A percentile compares a stretch with the other conserved stretches of the same genome.
These are phyloP conservation scores for Ceratocystis colombiana DNA, from an alignment of 2,329 filamentous ascomycete genomes.

Conservation along the genomic window DNA sequence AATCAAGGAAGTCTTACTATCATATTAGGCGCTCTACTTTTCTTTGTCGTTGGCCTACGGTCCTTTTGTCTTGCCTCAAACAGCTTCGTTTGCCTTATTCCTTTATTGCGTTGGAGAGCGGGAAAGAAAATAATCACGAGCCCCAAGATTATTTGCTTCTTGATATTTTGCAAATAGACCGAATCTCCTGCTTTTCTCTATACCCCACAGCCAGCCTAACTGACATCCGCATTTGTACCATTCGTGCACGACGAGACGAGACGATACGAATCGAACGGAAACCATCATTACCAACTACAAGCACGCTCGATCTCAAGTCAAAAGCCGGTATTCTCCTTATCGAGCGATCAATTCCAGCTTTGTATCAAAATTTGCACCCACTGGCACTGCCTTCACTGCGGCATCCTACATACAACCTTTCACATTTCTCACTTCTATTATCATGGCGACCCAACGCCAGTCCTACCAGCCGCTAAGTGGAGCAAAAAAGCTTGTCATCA, in stretches of 20 bases:
- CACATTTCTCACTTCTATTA: background rate
- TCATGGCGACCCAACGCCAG: background rate
- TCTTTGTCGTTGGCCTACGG: background rate
- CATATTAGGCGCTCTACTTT: background rate
- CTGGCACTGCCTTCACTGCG: background rate
- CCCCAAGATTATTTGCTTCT: too few relatives aligned
- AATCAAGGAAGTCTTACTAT: too few relatives aligned
- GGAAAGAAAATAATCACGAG: too few relatives aligned
- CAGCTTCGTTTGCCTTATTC: too few relatives aligned
- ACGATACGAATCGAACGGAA: background rate
- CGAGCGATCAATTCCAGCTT: background rate
- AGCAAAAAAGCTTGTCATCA: slow-evolving; percentile 80
- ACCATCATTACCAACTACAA: background rate
- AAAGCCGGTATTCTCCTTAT: background rate
- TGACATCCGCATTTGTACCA: background rate
- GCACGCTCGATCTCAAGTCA: background rate
- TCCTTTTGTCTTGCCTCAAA: too few relatives aligned
- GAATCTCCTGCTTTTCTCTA: too few relatives aligned
- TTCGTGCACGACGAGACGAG: background rate
- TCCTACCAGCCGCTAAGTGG: slow-evolving; percentile 56
- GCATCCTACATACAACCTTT: background rate
- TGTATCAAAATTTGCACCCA: background rate
- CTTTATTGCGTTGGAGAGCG: too few relatives aligned
- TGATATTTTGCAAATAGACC: too few relatives aligned
- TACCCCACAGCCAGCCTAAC: too few relatives aligned